Conservation (phyloP, 495 filamentous ascomycete species). For the Zalerion maritima region DNA sequence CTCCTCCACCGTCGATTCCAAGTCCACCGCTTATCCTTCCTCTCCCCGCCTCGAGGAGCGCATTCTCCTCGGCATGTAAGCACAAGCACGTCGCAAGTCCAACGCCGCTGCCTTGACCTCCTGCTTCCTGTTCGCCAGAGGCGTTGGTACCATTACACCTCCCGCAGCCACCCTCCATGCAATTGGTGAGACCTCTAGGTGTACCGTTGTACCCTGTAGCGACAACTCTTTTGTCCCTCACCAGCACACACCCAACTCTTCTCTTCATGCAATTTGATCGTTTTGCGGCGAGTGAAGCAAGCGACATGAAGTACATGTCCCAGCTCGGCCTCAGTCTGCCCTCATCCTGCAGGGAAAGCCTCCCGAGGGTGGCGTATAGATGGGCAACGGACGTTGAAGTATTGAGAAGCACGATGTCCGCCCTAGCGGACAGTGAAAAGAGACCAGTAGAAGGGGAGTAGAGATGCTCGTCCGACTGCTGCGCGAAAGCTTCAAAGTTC, state of each 20-base stretch:
- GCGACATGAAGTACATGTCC: slow-evolving; percentile 96
- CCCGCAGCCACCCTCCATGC: slow-evolving; percentile 82
- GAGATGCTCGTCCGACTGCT: slow-evolving; percentile 59
- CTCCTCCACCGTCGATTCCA: no score
- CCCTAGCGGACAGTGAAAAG: slow-evolving; percentile 57
- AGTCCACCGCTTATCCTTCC: slow-evolving; percentile 70
- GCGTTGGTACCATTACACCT: slow-evolving; percentile 78
- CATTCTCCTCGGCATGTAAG: slow-evolving; percentile 95
- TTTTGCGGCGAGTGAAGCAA: slow-evolving; percentile 81
- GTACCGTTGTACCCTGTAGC: slow-evolving; percentile 98
- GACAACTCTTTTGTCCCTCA: slow-evolving; percentile 74
- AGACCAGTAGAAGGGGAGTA: slow-evolving; percentile 53
- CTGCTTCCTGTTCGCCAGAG: no score
- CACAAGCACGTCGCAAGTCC: slow-evolving; percentile 79
- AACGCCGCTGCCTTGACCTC: slow-evolving; percentile 48
- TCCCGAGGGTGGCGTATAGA: slow-evolving; percentile 51
- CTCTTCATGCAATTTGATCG: slow-evolving; percentile 97
- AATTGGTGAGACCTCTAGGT: slow-evolving; percentile 71
- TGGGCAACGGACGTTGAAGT: slow-evolving; percentile 52
- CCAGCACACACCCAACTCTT: slow-evolving; percentile 88
- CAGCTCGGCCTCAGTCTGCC: slow-evolving; percentile 78
- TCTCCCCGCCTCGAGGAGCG: slow-evolving; percentile 80
- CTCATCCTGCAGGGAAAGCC: slow-evolving; percentile 60
- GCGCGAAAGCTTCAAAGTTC: slow-evolving; percentile 64
- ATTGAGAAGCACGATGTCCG: slow-evolving; percentile 76